These are phyloP conservation scores for Colletotrichum sp. DNA, from an alignment of 2,329 filamentous ascomycete genomes.

Conservation along the genomic window DNA sequence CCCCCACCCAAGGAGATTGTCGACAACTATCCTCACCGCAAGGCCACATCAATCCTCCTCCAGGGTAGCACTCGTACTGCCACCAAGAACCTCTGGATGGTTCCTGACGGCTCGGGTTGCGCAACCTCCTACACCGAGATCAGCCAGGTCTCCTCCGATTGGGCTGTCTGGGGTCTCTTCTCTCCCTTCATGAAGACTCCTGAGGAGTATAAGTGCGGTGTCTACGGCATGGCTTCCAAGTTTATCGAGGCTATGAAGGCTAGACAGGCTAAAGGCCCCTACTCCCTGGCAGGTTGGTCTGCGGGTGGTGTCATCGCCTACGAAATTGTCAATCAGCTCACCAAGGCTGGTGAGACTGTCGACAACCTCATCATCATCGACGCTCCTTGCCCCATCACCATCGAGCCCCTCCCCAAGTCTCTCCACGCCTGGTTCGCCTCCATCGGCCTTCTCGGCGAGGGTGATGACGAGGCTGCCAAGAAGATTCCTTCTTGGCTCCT, in stretches of 20 bases:
- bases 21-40: slow-evolving; percentile 55
- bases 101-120: slow-evolving; percentile 61
- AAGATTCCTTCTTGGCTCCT: slow-evolving; percentile 77
- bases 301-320: slow-evolving; percentile 77
- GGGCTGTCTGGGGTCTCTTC: slow-evolving; percentile 60
- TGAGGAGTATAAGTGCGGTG: slow-evolving; percentile 59
- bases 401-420: slow-evolving; percentile 68
- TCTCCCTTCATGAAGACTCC: slow-evolving; percentile 70
- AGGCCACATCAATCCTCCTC: slow-evolving; percentile 49
- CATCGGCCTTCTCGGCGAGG: slow-evolving; percentile 73
- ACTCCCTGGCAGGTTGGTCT: slow-evolving; percentile 76
- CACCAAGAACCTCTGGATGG: slow-evolving; percentile 56
- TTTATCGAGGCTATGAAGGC: slow-evolving; percentile 65
- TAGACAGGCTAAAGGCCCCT: slow-evolving; percentile 72
- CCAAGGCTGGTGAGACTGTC: slow-evolving; percentile 60
- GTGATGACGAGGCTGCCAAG: slow-evolving; percentile 47
- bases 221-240: slow-evolving; percentile 59
- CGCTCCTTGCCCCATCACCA: slow-evolving; percentile 68
- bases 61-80: slow-evolving; percentile 53
- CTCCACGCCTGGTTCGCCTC: slow-evolving; percentile 76
- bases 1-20: slow-evolving; percentile 39
- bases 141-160: slow-evolving; percentile 51
- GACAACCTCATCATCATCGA: slow-evolving; percentile 70
- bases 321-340: slow-evolving; percentile 67
- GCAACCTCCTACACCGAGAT: slow-evolving; percentile 73